Base-by-base conservation (phyloP, 1,284 basidiomycete genomes). In the Apiotrichum mycotoxinovorans region DNA sequence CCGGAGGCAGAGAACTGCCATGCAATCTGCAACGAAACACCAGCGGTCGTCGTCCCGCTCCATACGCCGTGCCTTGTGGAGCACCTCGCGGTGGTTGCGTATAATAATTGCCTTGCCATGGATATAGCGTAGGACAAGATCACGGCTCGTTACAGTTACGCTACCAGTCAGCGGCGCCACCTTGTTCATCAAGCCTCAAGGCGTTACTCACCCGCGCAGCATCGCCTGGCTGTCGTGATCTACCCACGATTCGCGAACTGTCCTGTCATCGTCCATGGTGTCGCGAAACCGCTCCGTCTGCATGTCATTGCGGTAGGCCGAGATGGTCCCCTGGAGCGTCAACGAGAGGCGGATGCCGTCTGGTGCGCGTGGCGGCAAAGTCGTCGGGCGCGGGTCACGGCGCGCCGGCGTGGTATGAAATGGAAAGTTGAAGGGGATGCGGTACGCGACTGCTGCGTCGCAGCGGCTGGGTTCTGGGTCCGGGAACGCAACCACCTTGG, bases 401-500 rank as follows among this genome's bases (percentile, higher is more conserved):
- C 25, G 5, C 30, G n/a, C 4, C 25, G 14, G 38, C n/a, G 9
- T n/a, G n/a, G 14, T 15, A 15, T 14, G 15, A 35, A 38, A 49
- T 3, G 47, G 47, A 20, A 26, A 49, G 47, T 40, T 40, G 17
- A 15, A 40, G 4, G 15, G 17, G 4, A 49, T 23, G 8, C 37
- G 9, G 35, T 38, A 40, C 7, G 10, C 22, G 10, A 40, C 3
- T 14, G 35, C 47, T 4, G 35, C 25, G 3, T 38, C 2, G 17
- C 7, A 1, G 4, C 8, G 14, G 23, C 4, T 14, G 14, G 38
- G 23, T 20, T 23, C 18, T 9, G 50, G 44, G 45, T 52, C 58
- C 3, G 66, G 65, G 50, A 64, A 70, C 9, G 66, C 53, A 2
- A 56, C 2, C 14, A 66, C 8, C 26, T 54, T 55, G 5, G 35